Conservation (phyloP, 1,284 basidiomycete genomes). For the Austroboletus rostrupii region DNA sequence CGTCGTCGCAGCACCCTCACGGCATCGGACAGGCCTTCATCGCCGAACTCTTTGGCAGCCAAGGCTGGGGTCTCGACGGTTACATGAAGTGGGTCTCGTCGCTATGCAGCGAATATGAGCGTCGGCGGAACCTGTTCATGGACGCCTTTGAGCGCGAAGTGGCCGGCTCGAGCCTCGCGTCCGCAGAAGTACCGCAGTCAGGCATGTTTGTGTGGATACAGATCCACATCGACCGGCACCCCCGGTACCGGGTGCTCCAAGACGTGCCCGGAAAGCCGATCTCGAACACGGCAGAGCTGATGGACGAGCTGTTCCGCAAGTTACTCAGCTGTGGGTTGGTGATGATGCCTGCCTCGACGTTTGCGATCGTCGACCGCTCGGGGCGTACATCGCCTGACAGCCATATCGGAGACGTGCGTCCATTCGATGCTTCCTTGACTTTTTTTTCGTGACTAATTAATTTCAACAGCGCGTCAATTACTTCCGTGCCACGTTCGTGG, state of each 20-base stretch:
- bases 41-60: constrained; percentile 27
- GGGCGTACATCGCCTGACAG: constrained; percentile 11
- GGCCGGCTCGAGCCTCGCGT: constrained; percentile 16
- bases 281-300: constrained; percentile 32
- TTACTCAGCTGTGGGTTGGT: constrained; percentile 27
- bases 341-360: constrained; percentile 35
- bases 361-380: constrained; percentile 27
- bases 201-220: constrained; percentile 38
- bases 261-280: constrained; percentile 10
- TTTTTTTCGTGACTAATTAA: neutral
- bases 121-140: constrained; percentile 34
- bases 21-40: constrained; percentile 31
- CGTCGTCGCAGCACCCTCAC: constrained; percentile 31
- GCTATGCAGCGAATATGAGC: constrained; percentile 30
- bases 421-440: neutral
- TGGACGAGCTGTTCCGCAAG: constrained; percentile 33
- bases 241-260: constrained; percentile 23
- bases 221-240: constrained; percentile 29
- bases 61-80: constrained; percentile 28
- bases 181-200: constrained; percentile 29
- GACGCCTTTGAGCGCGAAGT: constrained; percentile 24
- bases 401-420: constrained; percentile 29
- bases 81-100: constrained; percentile 33
- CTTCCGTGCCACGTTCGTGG: constrained; percentile 30
- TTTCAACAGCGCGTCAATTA: constrained; percentile 28